A percentile compares a stretch with the other conserved stretches of the same genome.
phyloP scores from a whole-genome alignment of 2,329 filamentous ascomycete genomes.

The Madurella mycetomatis region DNA sequence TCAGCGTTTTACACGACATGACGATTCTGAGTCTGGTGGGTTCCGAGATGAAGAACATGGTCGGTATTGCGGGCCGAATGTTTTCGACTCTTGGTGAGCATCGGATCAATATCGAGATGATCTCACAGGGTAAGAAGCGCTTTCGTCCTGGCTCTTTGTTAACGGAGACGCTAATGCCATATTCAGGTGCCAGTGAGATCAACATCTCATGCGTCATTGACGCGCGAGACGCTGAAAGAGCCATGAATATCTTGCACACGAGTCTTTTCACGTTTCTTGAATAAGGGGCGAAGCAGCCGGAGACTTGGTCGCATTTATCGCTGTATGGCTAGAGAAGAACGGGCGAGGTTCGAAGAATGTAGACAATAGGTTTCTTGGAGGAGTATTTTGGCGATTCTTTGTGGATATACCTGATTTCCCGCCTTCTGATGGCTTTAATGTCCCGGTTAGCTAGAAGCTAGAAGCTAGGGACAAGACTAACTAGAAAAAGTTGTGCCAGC shows the following conservation, averaged over 20 bases:
- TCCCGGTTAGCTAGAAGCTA: too few relatives aligned
- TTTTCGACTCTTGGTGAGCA: constrained; percentile 92
- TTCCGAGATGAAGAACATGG: constrained; percentile 96
- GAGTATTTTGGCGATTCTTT: too few relatives aligned
- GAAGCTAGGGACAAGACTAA: too few relatives aligned
- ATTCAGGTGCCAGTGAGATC: constrained; percentile 87
- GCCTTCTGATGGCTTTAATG: too few relatives aligned
- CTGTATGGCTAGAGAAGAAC: too few relatives aligned
- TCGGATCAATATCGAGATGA: constrained; percentile 98
- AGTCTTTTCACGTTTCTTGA: constrained; percentile 96
- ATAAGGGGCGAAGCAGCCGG: constrained; percentile 32
- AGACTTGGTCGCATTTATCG: background rate
- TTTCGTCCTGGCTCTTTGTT: background rate
- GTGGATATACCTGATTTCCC: too few relatives aligned
- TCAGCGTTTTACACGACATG: constrained; percentile 88
- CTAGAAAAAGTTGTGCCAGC: too few relatives aligned
- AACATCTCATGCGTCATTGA: constrained; percentile 99
- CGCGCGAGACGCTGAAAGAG: constrained; percentile 81
- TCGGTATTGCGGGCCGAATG: constrained; percentile 88
- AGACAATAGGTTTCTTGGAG: too few relatives aligned
- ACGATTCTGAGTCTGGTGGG: constrained; percentile 93
- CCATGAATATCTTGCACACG: constrained; percentile 94
- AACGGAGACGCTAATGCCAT: constrained; percentile 12
- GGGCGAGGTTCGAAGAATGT: too few relatives aligned
- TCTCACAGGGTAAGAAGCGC: constrained; percentile 74